Conservation (phyloP, 345 rosid genomes). For the Stellera chamaejasme region DNA sequence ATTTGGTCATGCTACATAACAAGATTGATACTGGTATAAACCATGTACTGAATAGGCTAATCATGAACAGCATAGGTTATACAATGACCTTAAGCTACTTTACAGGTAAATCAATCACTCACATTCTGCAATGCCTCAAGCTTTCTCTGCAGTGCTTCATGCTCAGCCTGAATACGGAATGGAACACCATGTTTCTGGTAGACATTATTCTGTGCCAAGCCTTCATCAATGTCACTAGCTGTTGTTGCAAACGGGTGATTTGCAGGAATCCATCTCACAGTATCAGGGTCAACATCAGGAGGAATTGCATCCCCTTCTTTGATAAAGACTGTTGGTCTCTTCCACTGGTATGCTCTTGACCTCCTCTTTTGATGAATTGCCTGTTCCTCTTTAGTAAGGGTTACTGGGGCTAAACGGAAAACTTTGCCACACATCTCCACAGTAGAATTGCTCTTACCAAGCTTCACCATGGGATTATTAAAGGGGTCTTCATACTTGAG, state of each 20-base stretch:
- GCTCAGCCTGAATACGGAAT: conserved; percentile 85
- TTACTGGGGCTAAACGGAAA: conserved; percentile 73
- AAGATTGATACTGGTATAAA: too few species aligned
- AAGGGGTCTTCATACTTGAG: conserved; percentile 89
- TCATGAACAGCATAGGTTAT: too few species aligned
- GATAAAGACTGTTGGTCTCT: conserved; percentile 76
- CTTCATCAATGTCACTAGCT: conserved; percentile 76
- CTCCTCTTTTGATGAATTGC: conserved; percentile 80
- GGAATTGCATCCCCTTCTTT: conserved; percentile 91
- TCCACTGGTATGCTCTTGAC: conserved; percentile 97
- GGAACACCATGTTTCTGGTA: conserved; percentile 94
- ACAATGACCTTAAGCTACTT: too few species aligned
- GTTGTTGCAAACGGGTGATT: conserved; percentile 98
- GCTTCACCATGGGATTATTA: conserved; percentile 82
- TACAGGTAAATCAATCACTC: conserved; percentile 11
- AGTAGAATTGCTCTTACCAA: conserved; percentile 63
- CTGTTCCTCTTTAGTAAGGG: conserved; percentile 72
- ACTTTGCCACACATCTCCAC: conserved; percentile 96
- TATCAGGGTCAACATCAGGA: conserved; percentile 85
- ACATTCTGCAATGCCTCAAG: conserved; percentile 78
- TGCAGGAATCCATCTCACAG: conserved; percentile 96
- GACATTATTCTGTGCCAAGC: conserved; percentile 83
- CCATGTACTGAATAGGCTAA: too few species aligned
- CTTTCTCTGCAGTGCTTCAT: conserved; percentile 81
- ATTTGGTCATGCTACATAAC: too few species aligned